Conservation (phyloP, 805 yeast genomes). For the Starmerella potacharoeniae region DNA sequence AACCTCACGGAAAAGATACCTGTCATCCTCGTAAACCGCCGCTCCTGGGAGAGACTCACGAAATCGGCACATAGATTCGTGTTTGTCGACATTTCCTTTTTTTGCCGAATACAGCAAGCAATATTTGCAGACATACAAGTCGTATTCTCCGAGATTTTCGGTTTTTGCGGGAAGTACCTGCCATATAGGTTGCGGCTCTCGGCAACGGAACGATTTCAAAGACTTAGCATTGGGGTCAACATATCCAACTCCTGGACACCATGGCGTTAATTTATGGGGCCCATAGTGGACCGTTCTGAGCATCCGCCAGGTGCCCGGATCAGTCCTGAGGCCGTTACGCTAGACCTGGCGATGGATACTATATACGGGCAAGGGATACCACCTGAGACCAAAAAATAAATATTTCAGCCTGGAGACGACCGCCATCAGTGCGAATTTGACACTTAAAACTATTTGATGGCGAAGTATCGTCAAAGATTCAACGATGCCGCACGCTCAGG, state of each 20-base stretch:
- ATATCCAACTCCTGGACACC: slow-evolving; percentile 83
- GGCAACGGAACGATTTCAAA: slow-evolving; percentile 21
- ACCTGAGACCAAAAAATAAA: neutral
- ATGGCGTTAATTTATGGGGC: slow-evolving; percentile 53
- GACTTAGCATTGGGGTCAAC: slow-evolving; percentile 35
- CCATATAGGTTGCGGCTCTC: slow-evolving; percentile 21
- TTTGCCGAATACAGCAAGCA: slow-evolving; percentile 73
- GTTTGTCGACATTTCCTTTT: slow-evolving; percentile 38
- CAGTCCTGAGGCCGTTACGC: neutral
- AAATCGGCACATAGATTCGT: slow-evolving; percentile 29
- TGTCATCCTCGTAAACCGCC: slow-evolving; percentile 51
- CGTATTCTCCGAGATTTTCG: slow-evolving; percentile 29
- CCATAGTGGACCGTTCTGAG: slow-evolving; percentile 60
- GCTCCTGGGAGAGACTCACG: slow-evolving; percentile 44
- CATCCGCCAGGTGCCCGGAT: slow-evolving; percentile 34
- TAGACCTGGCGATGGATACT: neutral
- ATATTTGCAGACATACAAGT: slow-evolving; percentile 57
- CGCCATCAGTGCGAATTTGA: neutral
- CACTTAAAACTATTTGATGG: slow-evolving; percentile 39
- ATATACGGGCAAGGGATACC: neutral
- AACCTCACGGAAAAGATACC: slow-evolving; percentile 49
- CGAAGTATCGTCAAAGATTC: slow-evolving; percentile 66
- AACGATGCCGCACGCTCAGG: slow-evolving; percentile 82
- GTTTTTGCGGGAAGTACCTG: slow-evolving; percentile 30
- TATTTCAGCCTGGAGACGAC: neutral